A percentile compares a stretch with the other conserved stretches of the same genome.
phyloP scores from a whole-genome alignment of 2,329 filamentous ascomycete species.

The Clonostachys solani region DNA sequence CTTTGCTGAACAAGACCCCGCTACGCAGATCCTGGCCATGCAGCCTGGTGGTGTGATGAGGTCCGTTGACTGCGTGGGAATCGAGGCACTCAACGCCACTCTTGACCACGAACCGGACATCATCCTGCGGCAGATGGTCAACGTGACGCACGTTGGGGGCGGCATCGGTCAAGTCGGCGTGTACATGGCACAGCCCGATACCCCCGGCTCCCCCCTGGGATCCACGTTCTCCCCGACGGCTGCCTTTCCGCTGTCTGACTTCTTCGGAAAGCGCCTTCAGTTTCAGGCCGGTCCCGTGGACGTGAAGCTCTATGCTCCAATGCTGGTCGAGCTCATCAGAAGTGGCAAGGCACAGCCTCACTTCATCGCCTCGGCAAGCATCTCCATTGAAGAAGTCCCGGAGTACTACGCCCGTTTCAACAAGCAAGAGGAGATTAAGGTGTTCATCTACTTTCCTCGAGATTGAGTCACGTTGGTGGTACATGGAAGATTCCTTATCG shows the following conservation, averaged over 20 bases:
- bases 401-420: conserved; percentile 16
- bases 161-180: neutral
- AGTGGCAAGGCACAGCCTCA: conserved; percentile 15
- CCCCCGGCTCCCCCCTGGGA: no score
- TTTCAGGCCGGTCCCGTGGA: neutral
- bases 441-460: conserved; percentile 3
- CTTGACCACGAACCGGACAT: neutral
- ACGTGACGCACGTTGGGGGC: neutral
- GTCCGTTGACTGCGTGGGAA: neutral
- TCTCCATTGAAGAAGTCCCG: conserved; percentile 18
- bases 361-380: conserved; percentile 16
- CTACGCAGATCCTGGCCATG: neutral
- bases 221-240: no score
- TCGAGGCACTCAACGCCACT: neutral
- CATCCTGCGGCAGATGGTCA: neutral
- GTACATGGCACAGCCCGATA: no score
- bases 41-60: neutral
- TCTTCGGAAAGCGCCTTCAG: neutral
- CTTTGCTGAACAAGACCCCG: neutral
- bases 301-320: neutral
- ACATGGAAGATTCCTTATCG: no score
- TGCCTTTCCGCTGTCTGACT: no score
- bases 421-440: conserved; percentile 12
- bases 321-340: conserved; percentile 14
- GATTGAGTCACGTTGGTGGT: no score